Evolutionary conservation across 164 flowering plant species (phyloP).

Genomic region (Stephania cephalantha): DNA sequence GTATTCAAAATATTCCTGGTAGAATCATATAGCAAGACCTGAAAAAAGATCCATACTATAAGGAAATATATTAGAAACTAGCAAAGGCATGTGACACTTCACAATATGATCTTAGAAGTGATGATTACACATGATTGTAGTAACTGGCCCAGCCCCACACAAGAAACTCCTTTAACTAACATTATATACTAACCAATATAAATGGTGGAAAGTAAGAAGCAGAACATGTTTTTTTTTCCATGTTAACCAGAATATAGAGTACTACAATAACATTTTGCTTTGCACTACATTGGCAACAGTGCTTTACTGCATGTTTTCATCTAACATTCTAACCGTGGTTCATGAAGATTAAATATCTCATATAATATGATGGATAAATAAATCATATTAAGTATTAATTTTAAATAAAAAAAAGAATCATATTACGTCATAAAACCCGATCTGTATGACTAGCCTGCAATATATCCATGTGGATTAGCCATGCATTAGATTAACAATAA

Average conservation of each 20-base stretch:
- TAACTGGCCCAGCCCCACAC: neutral
- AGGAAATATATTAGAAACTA: neutral
- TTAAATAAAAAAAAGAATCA: no score
- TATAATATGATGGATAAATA: no score
- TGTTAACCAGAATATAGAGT: no score
- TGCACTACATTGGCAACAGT: no score
- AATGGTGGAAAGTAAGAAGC: no score
- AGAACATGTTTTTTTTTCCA: no score
- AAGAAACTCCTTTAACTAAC: neutral
- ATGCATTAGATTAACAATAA: neutral
- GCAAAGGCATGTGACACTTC: neutral
- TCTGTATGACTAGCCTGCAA: neutral
- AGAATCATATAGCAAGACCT: slow-evolving; percentile 76
- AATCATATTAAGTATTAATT: no score
- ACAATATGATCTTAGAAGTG: neutral
- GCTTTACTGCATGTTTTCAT: no score
- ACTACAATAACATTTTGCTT: no score
- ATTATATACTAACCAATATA: neutral
- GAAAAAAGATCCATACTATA: slow-evolving; percentile 8
- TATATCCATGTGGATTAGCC: neutral
- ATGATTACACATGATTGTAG: neutral
- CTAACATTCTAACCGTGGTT: no score
- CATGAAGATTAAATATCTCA: no score
- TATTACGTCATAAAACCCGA: neutral
- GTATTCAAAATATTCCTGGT: slow-evolving; percentile 52